These are phyloP conservation scores for Megacollybia marginata DNA, from an alignment of 768 basidiomycete genomes.

Conservation along the genomic window DNA sequence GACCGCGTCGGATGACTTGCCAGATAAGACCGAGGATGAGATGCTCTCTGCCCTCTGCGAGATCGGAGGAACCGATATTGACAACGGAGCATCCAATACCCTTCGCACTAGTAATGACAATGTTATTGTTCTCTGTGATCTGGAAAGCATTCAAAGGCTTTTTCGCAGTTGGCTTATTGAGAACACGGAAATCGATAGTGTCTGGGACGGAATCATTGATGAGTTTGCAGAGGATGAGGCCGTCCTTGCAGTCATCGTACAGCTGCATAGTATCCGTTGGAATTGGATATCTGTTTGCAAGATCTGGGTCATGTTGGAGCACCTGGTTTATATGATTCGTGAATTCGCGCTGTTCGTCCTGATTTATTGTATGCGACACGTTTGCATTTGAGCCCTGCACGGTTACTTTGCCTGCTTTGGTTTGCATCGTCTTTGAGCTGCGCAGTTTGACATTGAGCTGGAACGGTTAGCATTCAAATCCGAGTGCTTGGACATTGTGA, in stretches of 20 bases:
- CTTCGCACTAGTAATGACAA: slow-evolving; percentile 96
- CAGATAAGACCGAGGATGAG: slow-evolving; percentile 96
- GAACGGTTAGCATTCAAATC: slow-evolving; percentile 6
- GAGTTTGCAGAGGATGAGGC: slow-evolving; percentile 93
- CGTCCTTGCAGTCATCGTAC: slow-evolving; percentile 95
- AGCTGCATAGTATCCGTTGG: slow-evolving; percentile 97
- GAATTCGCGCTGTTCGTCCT: slow-evolving; percentile 92
- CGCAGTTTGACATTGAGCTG: slow-evolving; percentile 80
- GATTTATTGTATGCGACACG: slow-evolving; percentile 95
- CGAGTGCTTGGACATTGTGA: slow-evolving; percentile 14
- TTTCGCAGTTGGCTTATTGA: slow-evolving; percentile 77
- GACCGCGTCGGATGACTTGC: slow-evolving; percentile 94
- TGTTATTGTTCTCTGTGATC: slow-evolving; percentile 99
- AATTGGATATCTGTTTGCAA: slow-evolving; percentile 79
- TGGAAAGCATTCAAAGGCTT: slow-evolving; percentile 97
- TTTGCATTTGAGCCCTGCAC: slow-evolving; percentile 94
- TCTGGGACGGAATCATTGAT: slow-evolving; percentile 99
- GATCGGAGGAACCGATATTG: slow-evolving; percentile 92
- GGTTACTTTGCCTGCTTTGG: slow-evolving; percentile 83
- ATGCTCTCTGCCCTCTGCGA: slow-evolving; percentile 91
- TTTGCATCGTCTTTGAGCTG: slow-evolving; percentile 39
- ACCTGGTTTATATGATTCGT: slow-evolving; percentile 99
- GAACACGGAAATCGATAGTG: slow-evolving; percentile 96
- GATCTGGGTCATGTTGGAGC: slow-evolving; percentile 83
- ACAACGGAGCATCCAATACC: slow-evolving; percentile 98